Conservation (phyloP, 2,329 filamentous ascomycete species). For the Alternaria angustiovoidea region DNA sequence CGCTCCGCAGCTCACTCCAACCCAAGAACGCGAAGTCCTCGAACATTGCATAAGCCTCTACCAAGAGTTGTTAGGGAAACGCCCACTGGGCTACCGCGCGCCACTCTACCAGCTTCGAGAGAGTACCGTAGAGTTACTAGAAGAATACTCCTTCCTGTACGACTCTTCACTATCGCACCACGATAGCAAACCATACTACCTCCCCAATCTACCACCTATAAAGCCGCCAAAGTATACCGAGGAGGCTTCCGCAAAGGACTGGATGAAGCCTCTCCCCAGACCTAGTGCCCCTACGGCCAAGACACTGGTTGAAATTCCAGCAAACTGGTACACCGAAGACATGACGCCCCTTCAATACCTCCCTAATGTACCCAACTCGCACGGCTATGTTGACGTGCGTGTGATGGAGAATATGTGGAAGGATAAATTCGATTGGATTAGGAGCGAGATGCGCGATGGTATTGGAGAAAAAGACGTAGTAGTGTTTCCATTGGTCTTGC, state of each 20-base stretch:
- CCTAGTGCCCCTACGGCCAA: conserved; percentile 30
- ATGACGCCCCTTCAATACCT: conserved; percentile 60
- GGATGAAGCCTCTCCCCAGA: conserved; percentile 56
- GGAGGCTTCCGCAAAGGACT: conserved; percentile 48
- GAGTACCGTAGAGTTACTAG: conserved; percentile 58
- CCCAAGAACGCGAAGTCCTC: conserved; percentile 61
- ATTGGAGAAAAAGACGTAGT: conserved; percentile 46
- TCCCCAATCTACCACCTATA: conserved; percentile 55
- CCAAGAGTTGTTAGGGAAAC: conserved; percentile 54
- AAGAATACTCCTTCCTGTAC: conserved; percentile 60
- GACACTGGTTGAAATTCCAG: conserved; percentile 58
- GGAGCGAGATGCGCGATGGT: conserved; percentile 46
- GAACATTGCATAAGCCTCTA: conserved; percentile 58
- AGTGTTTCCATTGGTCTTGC: conserved; percentile 63
- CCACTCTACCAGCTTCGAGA: conserved; percentile 62
- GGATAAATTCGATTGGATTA: conserved; percentile 66
- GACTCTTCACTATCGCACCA: conserved; percentile 61
- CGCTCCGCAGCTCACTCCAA: conserved; percentile 55
- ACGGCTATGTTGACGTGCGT: conserved; percentile 66
- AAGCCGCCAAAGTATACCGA: conserved; percentile 52
- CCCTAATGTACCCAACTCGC: conserved; percentile 60
- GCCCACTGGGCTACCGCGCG: conserved; percentile 60
- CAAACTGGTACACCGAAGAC: conserved; percentile 62
- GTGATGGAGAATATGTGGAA: conserved; percentile 69
- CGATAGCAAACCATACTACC: conserved; percentile 60